Conservation (phyloP, 495 filamentous ascomycete species). For the Annulohypoxylon bovei region DNA sequence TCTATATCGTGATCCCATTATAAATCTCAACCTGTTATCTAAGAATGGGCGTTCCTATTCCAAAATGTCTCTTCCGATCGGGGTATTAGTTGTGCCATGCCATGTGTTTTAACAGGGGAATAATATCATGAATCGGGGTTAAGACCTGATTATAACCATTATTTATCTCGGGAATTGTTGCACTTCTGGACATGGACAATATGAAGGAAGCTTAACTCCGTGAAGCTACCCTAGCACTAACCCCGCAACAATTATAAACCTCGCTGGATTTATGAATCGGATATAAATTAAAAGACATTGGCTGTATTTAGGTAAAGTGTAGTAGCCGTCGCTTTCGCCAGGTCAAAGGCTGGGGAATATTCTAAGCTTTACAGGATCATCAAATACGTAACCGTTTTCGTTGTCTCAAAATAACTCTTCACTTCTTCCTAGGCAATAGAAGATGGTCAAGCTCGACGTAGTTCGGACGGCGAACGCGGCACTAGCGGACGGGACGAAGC, state of each 20-base stretch:
- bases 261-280: background rate
- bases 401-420: background rate
- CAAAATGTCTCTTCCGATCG: background rate
- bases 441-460: conserved; percentile 36
- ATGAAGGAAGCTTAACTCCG: too few relatives aligned
- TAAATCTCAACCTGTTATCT: background rate
- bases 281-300: background rate
- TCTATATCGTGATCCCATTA: background rate
- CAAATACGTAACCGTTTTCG: background rate
- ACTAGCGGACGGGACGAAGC: conserved; percentile 13
- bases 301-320: background rate
- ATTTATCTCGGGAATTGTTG: background rate
- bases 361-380: background rate
- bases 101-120: background rate
- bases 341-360: background rate
- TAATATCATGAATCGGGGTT: background rate
- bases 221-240: too few relatives aligned
- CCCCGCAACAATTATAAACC: too few relatives aligned
- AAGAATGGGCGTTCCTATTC: background rate
- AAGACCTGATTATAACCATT: background rate
- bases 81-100: background rate
- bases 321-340: background rate
- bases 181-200: too few relatives aligned
- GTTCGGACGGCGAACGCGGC: conserved; percentile 29
- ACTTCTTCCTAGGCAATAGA: background rate